These are phyloP conservation scores for Phaseolus coccineus DNA, from an alignment of 331 rosid genomes.

Conservation along the genomic window DNA sequence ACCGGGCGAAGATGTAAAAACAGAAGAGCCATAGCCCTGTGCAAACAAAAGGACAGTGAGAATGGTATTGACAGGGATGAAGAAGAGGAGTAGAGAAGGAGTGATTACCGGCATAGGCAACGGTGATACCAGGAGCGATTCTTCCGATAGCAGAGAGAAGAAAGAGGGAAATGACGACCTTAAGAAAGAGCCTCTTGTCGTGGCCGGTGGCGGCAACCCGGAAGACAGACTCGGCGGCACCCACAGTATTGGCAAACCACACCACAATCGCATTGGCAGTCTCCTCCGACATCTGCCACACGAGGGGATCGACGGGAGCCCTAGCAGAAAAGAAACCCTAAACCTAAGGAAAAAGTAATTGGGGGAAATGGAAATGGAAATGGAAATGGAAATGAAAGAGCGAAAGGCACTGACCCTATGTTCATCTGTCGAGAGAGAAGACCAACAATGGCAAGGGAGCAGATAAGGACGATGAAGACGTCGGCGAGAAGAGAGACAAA, in stretches of 20 bases:
- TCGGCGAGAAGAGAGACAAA: conserved; percentile 81
- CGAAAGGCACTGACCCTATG: conserved; percentile 37
- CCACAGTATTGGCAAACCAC: conserved; percentile 81
- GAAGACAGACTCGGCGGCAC: conserved; percentile 92
- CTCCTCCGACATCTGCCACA: conserved; percentile 96
- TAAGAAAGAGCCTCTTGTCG: conserved; percentile 88
- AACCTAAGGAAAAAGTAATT: neutral
- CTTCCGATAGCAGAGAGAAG: conserved; percentile 79
- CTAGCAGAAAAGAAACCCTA: conserved; percentile 23
- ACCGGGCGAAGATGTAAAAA: conserved; percentile 72
- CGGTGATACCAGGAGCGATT: conserved; percentile 79
- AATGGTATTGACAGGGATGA: no score
- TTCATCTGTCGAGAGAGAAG: conserved; percentile 91
- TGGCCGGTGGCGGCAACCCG: conserved; percentile 98
- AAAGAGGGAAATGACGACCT: conserved; percentile 79
- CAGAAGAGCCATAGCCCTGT: conserved; percentile 91
- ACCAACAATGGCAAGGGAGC: conserved; percentile 95
- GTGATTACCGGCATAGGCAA: conserved; percentile 73
- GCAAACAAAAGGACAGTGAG: no score
- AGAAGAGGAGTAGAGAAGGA: neutral
- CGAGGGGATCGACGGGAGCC: conserved; percentile 97
- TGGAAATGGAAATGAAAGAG: neutral
- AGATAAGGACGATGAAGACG: conserved; percentile 89
- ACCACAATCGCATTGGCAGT: conserved; percentile 81
- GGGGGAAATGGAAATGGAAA: neutral